Conservation (phyloP, 495 filamentous ascomycete species). For the Aspergillus sclerotiicarbonarius region DNA sequence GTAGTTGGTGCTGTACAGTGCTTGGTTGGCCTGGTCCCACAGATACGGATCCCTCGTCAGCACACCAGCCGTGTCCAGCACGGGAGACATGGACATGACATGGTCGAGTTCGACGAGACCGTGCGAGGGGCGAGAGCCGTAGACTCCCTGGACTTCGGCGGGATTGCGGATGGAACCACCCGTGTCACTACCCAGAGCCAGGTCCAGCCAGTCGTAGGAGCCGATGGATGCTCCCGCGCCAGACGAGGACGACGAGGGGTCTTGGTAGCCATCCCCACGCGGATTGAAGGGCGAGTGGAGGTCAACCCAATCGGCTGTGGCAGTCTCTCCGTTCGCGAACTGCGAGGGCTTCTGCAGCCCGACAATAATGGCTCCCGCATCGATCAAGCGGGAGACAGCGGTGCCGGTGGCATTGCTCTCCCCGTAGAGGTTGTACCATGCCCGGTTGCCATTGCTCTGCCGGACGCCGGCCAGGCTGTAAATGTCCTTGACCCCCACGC, state of each 20-base stretch:
- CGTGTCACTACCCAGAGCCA: slow-evolving; percentile 47
- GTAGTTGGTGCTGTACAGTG: slow-evolving; percentile 31
- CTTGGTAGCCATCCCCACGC: slow-evolving; percentile 43
- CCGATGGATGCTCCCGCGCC: slow-evolving; percentile 36
- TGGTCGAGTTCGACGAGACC: slow-evolving; percentile 21
- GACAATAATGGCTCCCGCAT: slow-evolving; percentile 34
- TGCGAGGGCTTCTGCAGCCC: slow-evolving; percentile 39
- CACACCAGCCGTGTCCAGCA: slow-evolving; percentile 49
- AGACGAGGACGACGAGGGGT: slow-evolving; percentile 30
- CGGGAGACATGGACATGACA: slow-evolving; percentile 45
- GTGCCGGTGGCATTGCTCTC: slow-evolving; percentile 18
- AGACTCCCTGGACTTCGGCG: slow-evolving; percentile 33
- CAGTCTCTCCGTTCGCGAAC: slow-evolving; percentile 27
- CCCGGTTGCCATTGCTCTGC: slow-evolving; percentile 28
- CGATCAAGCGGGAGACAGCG: slow-evolving; percentile 25
- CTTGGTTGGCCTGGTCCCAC: slow-evolving; percentile 44
- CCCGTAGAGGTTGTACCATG: slow-evolving; percentile 26
- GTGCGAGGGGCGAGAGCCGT: slow-evolving; percentile 29
- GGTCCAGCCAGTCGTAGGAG: slow-evolving; percentile 41
- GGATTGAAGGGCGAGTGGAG: slow-evolving; percentile 44
- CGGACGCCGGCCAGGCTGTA: slow-evolving; percentile 29
- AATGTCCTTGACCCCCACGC: slow-evolving; percentile 35
- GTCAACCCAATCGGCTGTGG: slow-evolving; percentile 25
- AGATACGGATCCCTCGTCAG: slow-evolving; percentile 45
- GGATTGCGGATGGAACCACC: slow-evolving; percentile 41